These are phyloP conservation scores for Fusarium clavum DNA, from an alignment of 2,329 filamentous ascomycete species.

Conservation along the genomic window DNA sequence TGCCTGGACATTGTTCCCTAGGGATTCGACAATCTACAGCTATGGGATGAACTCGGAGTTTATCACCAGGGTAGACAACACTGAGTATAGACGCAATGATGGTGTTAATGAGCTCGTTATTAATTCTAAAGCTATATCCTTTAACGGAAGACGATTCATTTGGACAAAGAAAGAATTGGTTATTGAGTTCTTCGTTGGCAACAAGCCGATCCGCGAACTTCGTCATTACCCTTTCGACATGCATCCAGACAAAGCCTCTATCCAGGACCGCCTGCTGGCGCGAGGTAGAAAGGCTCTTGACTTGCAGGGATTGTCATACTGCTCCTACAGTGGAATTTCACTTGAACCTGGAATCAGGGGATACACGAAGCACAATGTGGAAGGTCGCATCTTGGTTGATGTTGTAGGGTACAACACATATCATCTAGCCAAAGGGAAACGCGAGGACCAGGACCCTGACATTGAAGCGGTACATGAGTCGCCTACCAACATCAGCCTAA, in stretches of 20 bases:
- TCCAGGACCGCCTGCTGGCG: constrained; percentile 47
- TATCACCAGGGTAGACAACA: constrained; percentile 54
- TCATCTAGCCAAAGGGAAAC: constrained; percentile 51
- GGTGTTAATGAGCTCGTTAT: constrained; percentile 42
- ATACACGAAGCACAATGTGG: constrained; percentile 52
- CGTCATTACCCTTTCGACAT: constrained; percentile 53
- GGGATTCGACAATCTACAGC: constrained; percentile 54
- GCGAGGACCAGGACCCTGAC: constrained; percentile 51
- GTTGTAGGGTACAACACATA: constrained; percentile 58
- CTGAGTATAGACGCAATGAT: constrained; percentile 45
- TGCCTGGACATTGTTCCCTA: constrained; percentile 60
- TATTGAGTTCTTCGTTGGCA: constrained; percentile 53
- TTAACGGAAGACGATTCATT: constrained; percentile 56
- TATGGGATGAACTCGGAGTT: constrained; percentile 55
- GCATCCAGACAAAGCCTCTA: constrained; percentile 46
- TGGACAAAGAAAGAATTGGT: constrained; percentile 53
- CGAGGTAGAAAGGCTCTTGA: constrained; percentile 57
- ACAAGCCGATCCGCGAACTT: constrained; percentile 56
- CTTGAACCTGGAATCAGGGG: too few species aligned
- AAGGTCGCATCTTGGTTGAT: constrained; percentile 56
- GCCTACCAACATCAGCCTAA: constrained; percentile 3
- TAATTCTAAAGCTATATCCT: constrained; percentile 51
- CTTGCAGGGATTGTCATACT: constrained; percentile 56
- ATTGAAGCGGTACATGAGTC: constrained; percentile 40
- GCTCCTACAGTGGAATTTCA: constrained; percentile 51